phyloP scores from a whole-genome alignment of 441 rosid species.

The Adansonia grandidieri region DNA sequence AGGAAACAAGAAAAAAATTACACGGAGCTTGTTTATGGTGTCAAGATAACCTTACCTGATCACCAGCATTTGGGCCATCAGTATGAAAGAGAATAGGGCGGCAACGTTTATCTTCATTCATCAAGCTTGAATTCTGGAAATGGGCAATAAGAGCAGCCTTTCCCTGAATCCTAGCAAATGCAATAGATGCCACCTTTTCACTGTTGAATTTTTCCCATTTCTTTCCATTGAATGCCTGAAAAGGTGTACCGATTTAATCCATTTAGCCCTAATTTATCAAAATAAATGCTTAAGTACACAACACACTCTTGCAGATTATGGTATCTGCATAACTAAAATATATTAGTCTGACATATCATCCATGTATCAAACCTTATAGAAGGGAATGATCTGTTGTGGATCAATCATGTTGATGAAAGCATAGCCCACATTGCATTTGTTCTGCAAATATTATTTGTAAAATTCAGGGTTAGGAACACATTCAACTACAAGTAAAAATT shows the following conservation, averaged over 20 bases:
- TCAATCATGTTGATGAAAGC: slow-evolving; percentile 59
- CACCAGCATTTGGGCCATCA: slow-evolving; percentile 81
- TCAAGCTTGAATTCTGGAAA: slow-evolving; percentile 82
- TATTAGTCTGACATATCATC: not conserved
- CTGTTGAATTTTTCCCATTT: slow-evolving; percentile 87
- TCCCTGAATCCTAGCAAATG: slow-evolving; percentile 80
- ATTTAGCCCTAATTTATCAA: not conserved
- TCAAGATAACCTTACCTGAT: slow-evolving; percentile 51
- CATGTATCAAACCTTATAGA: slow-evolving; percentile 42
- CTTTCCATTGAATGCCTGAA: slow-evolving; percentile 77
- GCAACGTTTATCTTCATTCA: slow-evolving; percentile 84
- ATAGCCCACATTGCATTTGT: slow-evolving; percentile 58
- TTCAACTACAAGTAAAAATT: not conserved
- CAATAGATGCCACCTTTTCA: slow-evolving; percentile 79
- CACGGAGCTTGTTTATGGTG: not conserved
- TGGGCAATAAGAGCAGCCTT: slow-evolving; percentile 74
- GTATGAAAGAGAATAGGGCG: slow-evolving; percentile 80
- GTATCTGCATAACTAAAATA: slow-evolving; percentile 2
- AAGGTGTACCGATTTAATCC: slow-evolving; percentile 10
- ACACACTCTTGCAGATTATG: not conserved
- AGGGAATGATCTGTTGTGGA: slow-evolving; percentile 50
- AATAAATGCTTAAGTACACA: not conserved
- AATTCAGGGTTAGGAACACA: slow-evolving; percentile 15
- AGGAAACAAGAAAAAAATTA: not conserved
- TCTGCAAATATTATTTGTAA: slow-evolving; percentile 37